A percentile compares a stretch with the other conserved stretches of the same genome.
These are phyloP conservation scores for Epichloe gansuensis DNA, from an alignment of 2,329 filamentous ascomycete species.

Conservation along the genomic window DNA sequence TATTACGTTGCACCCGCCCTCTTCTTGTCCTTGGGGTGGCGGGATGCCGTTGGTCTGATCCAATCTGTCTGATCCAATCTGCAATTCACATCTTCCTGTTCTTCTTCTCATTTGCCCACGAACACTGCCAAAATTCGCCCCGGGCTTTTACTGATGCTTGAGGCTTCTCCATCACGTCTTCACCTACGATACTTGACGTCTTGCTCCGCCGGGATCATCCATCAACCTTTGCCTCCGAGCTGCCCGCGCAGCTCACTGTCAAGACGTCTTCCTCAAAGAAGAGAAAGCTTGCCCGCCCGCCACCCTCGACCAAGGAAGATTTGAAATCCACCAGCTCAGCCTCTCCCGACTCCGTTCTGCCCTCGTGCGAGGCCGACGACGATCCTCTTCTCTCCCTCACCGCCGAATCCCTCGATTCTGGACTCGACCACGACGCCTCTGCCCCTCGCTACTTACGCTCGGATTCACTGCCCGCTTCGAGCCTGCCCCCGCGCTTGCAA, in stretches of 20 bases:
- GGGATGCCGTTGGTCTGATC: neutral
- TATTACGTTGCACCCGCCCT: neutral
- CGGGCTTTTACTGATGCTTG: constrained; percentile 3
- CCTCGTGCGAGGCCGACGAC: constrained; percentile 40
- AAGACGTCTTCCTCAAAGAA: constrained; percentile 64
- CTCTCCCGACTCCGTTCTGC: constrained; percentile 34
- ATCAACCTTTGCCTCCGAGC: constrained; percentile 29
- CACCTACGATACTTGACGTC: neutral
- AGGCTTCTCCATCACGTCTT: constrained; percentile 3
- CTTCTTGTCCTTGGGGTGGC: neutral
- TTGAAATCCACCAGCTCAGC: constrained; percentile 22
- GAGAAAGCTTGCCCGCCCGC: constrained; percentile 47
- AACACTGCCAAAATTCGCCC: constrained; percentile 1
- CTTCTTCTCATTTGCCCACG: constrained; percentile 1
- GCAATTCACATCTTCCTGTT: neutral
- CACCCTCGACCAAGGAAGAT: constrained; percentile 26
- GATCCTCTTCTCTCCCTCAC: constrained; percentile 39
- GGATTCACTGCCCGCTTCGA: constrained; percentile 34
- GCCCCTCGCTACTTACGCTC: constrained; percentile 25
- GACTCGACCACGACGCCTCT: constrained; percentile 18
- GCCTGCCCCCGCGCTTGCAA: constrained; percentile 40
- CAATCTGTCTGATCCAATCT: neutral
- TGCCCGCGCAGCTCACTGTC: constrained; percentile 54
- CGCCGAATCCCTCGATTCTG: constrained; percentile 25
- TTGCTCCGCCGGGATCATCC: constrained; percentile 4